Evolutionary conservation across 1,284 basidiomycete genomes (phyloP).

Genomic region (Puccinia coronata): DNA sequence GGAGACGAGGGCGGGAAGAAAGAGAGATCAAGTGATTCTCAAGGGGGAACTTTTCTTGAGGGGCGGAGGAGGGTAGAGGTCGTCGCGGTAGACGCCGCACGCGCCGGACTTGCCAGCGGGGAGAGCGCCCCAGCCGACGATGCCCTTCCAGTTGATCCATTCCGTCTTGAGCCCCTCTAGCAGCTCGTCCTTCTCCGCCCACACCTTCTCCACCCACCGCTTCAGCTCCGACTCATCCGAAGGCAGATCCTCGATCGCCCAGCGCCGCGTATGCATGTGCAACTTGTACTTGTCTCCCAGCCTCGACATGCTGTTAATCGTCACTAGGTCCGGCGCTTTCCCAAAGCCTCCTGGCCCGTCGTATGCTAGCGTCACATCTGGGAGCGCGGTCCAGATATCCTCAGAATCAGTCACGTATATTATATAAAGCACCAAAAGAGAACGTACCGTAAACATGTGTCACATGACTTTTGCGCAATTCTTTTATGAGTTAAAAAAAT

Average conservation of each 20-base stretch:
- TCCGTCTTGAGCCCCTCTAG: conserved; percentile 37
- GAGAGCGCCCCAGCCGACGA: conserved; percentile 31
- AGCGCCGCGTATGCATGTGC: conserved; percentile 37
- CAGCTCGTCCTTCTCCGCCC: conserved; percentile 43
- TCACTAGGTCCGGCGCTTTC: conserved; percentile 26
- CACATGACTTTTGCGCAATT: conserved; percentile 38
- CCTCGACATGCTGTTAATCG: conserved; percentile 8
- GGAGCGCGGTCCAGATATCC: neutral
- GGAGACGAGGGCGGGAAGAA: neutral
- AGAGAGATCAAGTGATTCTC: neutral
- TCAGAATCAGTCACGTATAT: neutral
- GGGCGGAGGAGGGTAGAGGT: neutral
- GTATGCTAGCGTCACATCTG: conserved; percentile 44
- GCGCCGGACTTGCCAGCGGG: conserved; percentile 16
- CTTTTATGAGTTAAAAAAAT: neutral
- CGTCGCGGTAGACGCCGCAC: conserved; percentile 35
- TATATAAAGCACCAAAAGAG: neutral
- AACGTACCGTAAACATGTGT: conserved; percentile 48
- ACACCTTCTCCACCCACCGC: conserved; percentile 25
- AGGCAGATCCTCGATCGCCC: conserved; percentile 20
- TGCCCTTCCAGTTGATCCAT: conserved; percentile 36
- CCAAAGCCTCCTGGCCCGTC: conserved; percentile 15
- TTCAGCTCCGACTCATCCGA: conserved; percentile 7
- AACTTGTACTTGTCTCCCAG: conserved; percentile 22
- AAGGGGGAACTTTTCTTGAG: neutral